Evolutionary conservation across 495 filamentous ascomycete species (phyloP).

Genomic region (Trichoderma orchidacearum): DNA sequence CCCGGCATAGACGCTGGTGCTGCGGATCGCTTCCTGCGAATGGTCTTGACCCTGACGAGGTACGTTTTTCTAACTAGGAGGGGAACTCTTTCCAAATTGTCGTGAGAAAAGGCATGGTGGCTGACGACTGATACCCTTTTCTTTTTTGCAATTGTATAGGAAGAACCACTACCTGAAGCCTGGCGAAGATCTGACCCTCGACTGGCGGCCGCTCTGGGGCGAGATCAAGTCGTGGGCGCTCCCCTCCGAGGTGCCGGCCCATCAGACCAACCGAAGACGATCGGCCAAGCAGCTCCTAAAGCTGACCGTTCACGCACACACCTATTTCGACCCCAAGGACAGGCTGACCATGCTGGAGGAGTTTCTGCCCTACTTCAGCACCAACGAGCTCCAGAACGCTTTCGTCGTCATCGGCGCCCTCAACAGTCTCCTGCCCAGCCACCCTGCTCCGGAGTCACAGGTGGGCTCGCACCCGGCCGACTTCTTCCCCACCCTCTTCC

Average conservation of each 20-base stretch:
- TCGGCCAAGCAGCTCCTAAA: slow-evolving; percentile 52
- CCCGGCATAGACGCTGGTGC: slow-evolving; percentile 73
- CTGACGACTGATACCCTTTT: background rate
- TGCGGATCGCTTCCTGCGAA: slow-evolving; percentile 85
- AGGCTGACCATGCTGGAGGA: slow-evolving; percentile 84
- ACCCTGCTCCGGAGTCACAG: slow-evolving; percentile 56
- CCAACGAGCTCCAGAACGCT: slow-evolving; percentile 76
- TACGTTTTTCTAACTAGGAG: too few relatives aligned
- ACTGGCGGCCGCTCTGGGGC: slow-evolving; percentile 86
- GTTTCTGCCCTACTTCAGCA: slow-evolving; percentile 87
- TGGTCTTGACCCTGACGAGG: slow-evolving; percentile 92
- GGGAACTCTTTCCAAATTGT: too few relatives aligned
- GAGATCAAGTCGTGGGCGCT: slow-evolving; percentile 83
- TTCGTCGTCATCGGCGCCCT: slow-evolving; percentile 78
- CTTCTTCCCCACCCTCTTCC: slow-evolving; percentile 83
- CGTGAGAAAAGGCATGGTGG: too few relatives aligned
- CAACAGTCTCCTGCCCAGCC: slow-evolving; percentile 78
- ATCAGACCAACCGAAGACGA: slow-evolving; percentile 28
- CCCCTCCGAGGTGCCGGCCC: slow-evolving; percentile 55
- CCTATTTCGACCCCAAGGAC: slow-evolving; percentile 84
- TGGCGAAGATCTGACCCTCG: slow-evolving; percentile 72
- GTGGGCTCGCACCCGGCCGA: slow-evolving; percentile 63
- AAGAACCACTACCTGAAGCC: slow-evolving; percentile 92
- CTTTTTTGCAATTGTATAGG: slow-evolving; percentile 28
- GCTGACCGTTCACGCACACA: slow-evolving; percentile 75